Percentiles rank a stretch among this genome's conserved stretches.
phyloP scores from a whole-genome alignment of 2,329 filamentous ascomycete species.

The Capronia epimyces region DNA sequence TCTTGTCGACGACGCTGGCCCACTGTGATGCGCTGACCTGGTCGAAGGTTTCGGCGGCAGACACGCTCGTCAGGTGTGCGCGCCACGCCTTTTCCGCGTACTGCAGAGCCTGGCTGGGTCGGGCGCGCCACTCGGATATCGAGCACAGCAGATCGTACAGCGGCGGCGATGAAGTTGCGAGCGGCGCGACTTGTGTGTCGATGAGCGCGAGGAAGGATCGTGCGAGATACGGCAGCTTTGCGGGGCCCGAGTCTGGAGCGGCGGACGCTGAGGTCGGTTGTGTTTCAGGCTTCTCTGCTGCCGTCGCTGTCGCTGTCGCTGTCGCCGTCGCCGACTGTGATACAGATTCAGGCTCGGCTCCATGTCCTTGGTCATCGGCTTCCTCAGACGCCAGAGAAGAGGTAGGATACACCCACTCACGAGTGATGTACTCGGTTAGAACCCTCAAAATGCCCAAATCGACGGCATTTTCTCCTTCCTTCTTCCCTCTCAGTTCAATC shows the following conservation, averaged over 20 bases:
- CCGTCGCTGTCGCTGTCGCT: not conserved
- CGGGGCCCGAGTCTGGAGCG: slow-evolving; percentile 13
- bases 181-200: slow-evolving; percentile 67
- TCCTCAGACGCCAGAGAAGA: not conserved
- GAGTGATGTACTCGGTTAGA: slow-evolving; percentile 66
- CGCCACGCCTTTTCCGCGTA: slow-evolving; percentile 90
- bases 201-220: slow-evolving; percentile 60
- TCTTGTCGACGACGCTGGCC: slow-evolving; percentile 68
- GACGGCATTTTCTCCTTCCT: slow-evolving; percentile 68
- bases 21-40: slow-evolving; percentile 57
- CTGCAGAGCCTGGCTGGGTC: slow-evolving; percentile 67
- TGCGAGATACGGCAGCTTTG: slow-evolving; percentile 49
- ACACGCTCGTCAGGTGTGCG: slow-evolving; percentile 35
- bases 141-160: slow-evolving; percentile 72
- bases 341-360: not conserved
- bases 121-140: slow-evolving; percentile 66
- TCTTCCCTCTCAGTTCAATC: slow-evolving; percentile 63
- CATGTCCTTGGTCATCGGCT: not conserved
- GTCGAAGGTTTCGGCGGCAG: slow-evolving; percentile 11
- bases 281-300: not conserved
- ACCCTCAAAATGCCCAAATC: slow-evolving; percentile 67
- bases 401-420: slow-evolving; percentile 38
- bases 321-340: not conserved
- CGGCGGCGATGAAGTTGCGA: slow-evolving; percentile 73
- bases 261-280: slow-evolving; percentile 29